phyloP scores from a whole-genome alignment of 495 filamentous ascomycete species.

The Tuber magnatum region DNA sequence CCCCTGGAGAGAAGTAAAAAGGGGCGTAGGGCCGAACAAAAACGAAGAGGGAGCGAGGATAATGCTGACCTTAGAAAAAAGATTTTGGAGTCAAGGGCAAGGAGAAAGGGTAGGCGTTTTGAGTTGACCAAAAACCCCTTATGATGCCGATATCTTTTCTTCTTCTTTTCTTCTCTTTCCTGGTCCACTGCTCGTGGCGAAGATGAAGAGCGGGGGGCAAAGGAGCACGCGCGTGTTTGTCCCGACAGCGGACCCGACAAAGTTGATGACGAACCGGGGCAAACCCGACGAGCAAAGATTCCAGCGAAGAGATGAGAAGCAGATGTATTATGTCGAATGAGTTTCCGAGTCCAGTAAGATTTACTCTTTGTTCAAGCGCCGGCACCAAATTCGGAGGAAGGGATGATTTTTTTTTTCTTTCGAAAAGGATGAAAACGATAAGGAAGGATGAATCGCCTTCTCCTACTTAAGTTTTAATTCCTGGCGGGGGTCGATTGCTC shows the following conservation, averaged over 20 bases:
- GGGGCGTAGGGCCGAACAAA: conserved; percentile 27
- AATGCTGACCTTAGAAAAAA: conserved; percentile 25
- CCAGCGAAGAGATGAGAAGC: conserved; percentile 14
- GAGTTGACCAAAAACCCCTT: conserved; percentile 15
- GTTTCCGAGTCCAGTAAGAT: conserved; percentile 16
- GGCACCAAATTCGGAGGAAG: conserved; percentile 23
- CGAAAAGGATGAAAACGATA: conserved; percentile 16
- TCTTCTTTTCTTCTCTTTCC: conserved; percentile 9
- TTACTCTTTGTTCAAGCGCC: conserved; percentile 35
- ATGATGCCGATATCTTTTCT: conserved; percentile 5
- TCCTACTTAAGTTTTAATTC: conserved; percentile 9
- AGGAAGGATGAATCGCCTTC: conserved; percentile 20
- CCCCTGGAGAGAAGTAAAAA: conserved; percentile 27
- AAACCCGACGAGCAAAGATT: conserved; percentile 16
- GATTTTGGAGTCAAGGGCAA: neutral
- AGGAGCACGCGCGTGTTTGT: conserved; percentile 23
- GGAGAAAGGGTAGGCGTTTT: neutral
- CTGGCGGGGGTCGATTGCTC: conserved; percentile 20
- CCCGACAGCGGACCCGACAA: conserved; percentile 1
- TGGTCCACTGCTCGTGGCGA: conserved; percentile 21
- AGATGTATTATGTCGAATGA: conserved; percentile 5
- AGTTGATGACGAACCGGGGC: conserved; percentile 2
- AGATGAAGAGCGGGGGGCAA: conserved; percentile 12
- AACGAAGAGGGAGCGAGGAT: conserved; percentile 33
- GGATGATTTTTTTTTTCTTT: neutral